Evolutionary conservation across 352 stramenopile species (phyloP), one percentile per base, ranked within the genome.

Genomic region (Phytophthora tentaculata): DNA sequence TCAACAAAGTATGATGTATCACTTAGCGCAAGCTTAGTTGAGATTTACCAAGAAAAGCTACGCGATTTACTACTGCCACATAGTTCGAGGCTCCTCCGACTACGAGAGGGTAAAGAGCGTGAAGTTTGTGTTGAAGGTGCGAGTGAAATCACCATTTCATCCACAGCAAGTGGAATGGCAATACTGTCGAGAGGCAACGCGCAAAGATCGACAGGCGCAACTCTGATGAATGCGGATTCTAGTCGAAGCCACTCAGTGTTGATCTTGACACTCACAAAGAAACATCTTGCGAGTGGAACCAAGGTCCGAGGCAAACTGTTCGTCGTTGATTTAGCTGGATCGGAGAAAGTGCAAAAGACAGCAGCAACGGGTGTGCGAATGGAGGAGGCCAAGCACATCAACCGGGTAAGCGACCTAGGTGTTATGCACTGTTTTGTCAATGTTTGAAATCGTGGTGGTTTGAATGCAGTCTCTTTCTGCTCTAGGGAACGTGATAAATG

Each of bases 381-480:
- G 32, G 80, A 92, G 14, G 83, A 94, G 69, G 81, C 82, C 51
- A 92, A 92, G 62, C 55, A 89, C 63, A 94, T 94, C 62, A 94
- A 92, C 54, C 73, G 74, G 24, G 84, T 89, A 67, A 51, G 32
- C 28, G 28, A 32, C 28, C 9, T 9, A 32, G 28, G 0, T 32
- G 5, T 56, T 41, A 28, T 45, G 16, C 12, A 41, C 5, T 14
- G 5, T 3, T 56, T 13, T 51, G 26, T 41, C 16, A 23, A 16
- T 56, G 19, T 52, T 5, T 41, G 19, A 32, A 28, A 3, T 12
- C 5, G 17, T n/a, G 32, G 17, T 39, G 9, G 2, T 20, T 22
- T 50, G 24, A 23, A 28, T 56, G 13, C n/a, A 92, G 83, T 91
- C 84, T 17, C 76, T 94, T 19, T 90, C 85, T 17, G 81, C 83